Base-by-base conservation (phyloP, 805 yeast species). In the Brettanomyces anomalus region DNA sequence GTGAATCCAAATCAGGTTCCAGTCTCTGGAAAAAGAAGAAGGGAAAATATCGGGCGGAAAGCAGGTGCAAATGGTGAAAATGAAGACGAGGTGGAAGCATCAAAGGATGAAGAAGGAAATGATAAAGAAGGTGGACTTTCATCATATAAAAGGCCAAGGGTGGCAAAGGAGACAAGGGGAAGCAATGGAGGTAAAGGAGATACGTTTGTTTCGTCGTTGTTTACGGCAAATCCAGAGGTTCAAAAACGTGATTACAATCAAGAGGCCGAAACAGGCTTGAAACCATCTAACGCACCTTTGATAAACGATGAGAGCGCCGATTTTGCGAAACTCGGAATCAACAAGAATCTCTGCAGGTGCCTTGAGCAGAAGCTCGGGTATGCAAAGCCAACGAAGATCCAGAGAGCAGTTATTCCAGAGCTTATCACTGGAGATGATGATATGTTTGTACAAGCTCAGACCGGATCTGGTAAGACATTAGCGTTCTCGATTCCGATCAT, bases 391-490 rank as follows among this genome's bases (percentile, higher is more conserved):
- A 94, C 98, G 0, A 78, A 77, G 51, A 86, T 93, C 50, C 99
- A 93, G 63, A 73, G 86, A 49, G 65, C 82, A 5, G 93, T 84
- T 0, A 67, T 88, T 8, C 96, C 97, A 17, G 67, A 69, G 41
- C 58, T 79, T 24, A 51, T 75, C 5, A 57, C 66, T 1, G 45
- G 41, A 31, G 46, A 48, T 3, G 62, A 68, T 28, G 98, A 93
- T 62, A 65, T 88, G 43, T 84, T 93, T 51, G 84, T 93, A 38
- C 94, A 88, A 57, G 96, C 99, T 0, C 97, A 94, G 63, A 93
- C 99, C 0, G 99, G 99, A 42, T 89, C 97, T 0, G 99, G 99
- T 62, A 93, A 93, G 62, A 93, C 99, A 0, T 64, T 93, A 43
- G 81, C 97, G 0, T 94, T 85, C 58, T 67, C 82, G 3, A 65